A percentile compares a stretch with the other conserved stretches of the same genome.
These are phyloP conservation scores for Sarocladium brachiariae DNA, from an alignment of 2,329 filamentous ascomycete species.

Conservation along the genomic window DNA sequence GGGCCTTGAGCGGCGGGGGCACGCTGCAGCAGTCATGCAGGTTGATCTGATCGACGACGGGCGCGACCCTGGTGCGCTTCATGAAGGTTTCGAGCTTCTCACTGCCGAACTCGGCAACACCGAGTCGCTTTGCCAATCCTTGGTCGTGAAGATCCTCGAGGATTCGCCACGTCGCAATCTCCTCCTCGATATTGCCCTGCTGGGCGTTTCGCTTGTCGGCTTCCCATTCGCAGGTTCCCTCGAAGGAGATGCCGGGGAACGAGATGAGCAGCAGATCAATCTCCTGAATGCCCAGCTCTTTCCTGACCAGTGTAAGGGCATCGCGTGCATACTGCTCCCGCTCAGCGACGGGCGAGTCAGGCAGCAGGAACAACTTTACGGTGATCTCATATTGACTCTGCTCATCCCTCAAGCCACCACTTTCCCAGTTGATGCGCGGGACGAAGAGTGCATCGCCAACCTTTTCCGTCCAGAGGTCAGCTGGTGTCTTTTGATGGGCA, in stretches of 20 bases:
- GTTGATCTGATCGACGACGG: constrained; percentile 92
- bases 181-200: constrained; percentile 61
- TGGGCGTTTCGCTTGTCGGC: constrained; percentile 55
- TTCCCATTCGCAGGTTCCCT: constrained; percentile 82
- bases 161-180: constrained; percentile 61
- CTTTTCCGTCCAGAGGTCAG: constrained; percentile 61
- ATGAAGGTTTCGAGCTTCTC: constrained; percentile 76
- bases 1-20: constrained; percentile 74
- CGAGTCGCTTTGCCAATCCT: constrained; percentile 68
- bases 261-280: constrained; percentile 89
- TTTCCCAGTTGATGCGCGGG: constrained; percentile 67
- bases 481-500: constrained; percentile 17
- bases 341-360: constrained; percentile 56
- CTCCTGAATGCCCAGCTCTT: constrained; percentile 66
- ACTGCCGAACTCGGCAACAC: constrained; percentile 85
- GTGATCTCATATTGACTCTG: constrained; percentile 85
- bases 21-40: constrained; percentile 93
- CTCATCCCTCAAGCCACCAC: constrained; percentile 71
- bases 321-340: constrained; percentile 67
- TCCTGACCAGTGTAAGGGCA: constrained; percentile 72
- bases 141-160: constrained; percentile 67
- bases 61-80: constrained; percentile 60
- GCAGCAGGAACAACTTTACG: constrained; percentile 89
- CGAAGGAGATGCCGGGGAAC: constrained; percentile 89
- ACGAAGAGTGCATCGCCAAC: constrained; percentile 58